Percentiles rank a stretch among this genome's conserved stretches.
Evolutionary conservation across 495 filamentous ascomycete genomes (phyloP).

Genomic region (Hypomontagnella monticulosa): DNA sequence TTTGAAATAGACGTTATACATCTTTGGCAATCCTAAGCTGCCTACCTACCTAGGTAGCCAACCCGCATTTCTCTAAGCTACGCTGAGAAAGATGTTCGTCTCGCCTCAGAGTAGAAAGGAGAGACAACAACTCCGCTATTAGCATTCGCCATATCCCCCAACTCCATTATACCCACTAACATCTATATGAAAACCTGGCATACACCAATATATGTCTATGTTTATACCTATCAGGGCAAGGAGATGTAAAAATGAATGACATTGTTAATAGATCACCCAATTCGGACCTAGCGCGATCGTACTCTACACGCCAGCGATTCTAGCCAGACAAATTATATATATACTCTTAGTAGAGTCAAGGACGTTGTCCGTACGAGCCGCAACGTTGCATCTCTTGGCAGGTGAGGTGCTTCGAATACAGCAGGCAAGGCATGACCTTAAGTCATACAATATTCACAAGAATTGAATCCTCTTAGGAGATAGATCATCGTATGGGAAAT

Average conservation of each 20-base stretch:
- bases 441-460: background rate
- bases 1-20: background rate
- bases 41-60: background rate
- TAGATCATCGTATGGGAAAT: background rate
- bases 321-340: background rate
- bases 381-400: constrained; percentile 14
- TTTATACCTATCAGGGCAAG: no score
- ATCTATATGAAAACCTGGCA: no score
- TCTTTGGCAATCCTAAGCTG: background rate
- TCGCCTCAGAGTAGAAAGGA: no score
- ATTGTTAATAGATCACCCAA: no score
- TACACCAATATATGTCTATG: no score
- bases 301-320: background rate
- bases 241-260: no score
- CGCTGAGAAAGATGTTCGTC: no score
- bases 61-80: no score
- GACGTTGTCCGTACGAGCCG: constrained; percentile 5
- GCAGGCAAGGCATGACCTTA: background rate
- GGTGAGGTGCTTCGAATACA: background rate
- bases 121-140: no score
- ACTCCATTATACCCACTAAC: no score
- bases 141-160: no score
- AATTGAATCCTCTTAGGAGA: background rate
- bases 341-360: background rate
- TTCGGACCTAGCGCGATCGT: no score